These are phyloP conservation scores for Chondrostereum purpureum DNA, from an alignment of 1,284 basidiomycete species.

Conservation along the genomic window DNA sequence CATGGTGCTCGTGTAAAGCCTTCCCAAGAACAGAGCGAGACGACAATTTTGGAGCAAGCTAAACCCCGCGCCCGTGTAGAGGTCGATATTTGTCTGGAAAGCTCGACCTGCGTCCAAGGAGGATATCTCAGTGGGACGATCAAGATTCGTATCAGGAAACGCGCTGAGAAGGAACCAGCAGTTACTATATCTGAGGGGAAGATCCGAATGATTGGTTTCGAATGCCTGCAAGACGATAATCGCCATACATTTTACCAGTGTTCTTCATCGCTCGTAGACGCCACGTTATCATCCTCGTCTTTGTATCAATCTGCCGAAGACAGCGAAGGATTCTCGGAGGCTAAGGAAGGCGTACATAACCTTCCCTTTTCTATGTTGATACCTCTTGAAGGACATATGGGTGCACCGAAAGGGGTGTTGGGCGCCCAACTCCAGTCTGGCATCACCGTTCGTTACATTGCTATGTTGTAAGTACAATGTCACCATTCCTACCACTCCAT, in stretches of 20 bases:
- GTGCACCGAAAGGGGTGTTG: slow-evolving; percentile 65
- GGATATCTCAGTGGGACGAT: slow-evolving; percentile 69
- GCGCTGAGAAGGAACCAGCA: slow-evolving; percentile 48
- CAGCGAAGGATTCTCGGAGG: slow-evolving; percentile 65
- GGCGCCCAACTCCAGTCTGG: slow-evolving; percentile 38
- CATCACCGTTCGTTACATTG: slow-evolving; percentile 76
- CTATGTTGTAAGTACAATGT: slow-evolving; percentile 57
- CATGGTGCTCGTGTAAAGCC: slow-evolving; percentile 42
- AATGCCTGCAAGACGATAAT: slow-evolving; percentile 58
- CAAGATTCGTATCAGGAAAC: slow-evolving; percentile 63
- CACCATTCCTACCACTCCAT: slow-evolving; percentile 5
- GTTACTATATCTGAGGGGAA: slow-evolving; percentile 76
- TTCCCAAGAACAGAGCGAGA: slow-evolving; percentile 11
- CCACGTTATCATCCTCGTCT: slow-evolving; percentile 37
- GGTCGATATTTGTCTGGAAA: slow-evolving; percentile 77
- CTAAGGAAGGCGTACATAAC: slow-evolving; percentile 62
- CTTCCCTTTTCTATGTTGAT: slow-evolving; percentile 80
- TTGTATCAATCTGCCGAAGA: slow-evolving; percentile 54
- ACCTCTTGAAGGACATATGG: slow-evolving; percentile 54
- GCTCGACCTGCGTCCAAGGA: slow-evolving; percentile 78
- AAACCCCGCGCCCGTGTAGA: slow-evolving; percentile 72
- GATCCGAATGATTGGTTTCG: slow-evolving; percentile 83
- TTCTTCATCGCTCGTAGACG: slow-evolving; percentile 53
- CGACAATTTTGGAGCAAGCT: slow-evolving; percentile 53
- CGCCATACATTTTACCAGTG: slow-evolving; percentile 87